A percentile compares a stretch with the other conserved stretches of the same genome.
These are phyloP conservation scores for Plasmodium sp. DNA, from an alignment of 169 alveolate species.

Conservation along the genomic window DNA sequence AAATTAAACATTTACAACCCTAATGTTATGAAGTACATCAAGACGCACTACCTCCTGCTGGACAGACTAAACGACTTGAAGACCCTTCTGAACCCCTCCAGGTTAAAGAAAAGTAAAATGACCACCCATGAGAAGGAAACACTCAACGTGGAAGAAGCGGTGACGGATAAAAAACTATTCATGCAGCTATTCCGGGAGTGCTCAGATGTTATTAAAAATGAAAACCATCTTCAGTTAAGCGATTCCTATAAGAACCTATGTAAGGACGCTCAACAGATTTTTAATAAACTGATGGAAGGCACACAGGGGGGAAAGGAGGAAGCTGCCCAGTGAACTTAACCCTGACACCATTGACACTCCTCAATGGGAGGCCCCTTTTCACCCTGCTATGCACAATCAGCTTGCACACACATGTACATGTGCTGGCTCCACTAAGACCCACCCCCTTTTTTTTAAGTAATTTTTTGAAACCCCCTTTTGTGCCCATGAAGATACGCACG, in stretches of 20 bases:
- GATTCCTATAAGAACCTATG: conserved; percentile 44
- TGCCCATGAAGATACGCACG: not conserved
- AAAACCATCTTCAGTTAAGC: conserved; percentile 16
- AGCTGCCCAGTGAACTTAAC: not conserved
- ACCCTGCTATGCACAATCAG: not conserved
- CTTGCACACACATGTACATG: not conserved
- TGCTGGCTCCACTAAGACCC: not conserved
- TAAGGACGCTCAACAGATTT: conserved; percentile 24
- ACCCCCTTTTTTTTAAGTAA: not conserved
- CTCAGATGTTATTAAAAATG: conserved; percentile 12
- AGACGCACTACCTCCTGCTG: conserved; percentile 12
- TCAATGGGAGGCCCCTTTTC: no score
- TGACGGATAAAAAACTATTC: conserved; percentile 25
- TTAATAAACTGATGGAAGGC: not conserved
- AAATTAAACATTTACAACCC: conserved; percentile 32
- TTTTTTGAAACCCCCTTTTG: not conserved
- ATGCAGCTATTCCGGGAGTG: conserved; percentile 11
- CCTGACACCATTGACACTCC: not conserved
- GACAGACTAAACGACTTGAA: conserved; percentile 30
- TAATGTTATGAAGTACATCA: conserved; percentile 8
- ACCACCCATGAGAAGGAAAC: not conserved
- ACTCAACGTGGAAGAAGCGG: not conserved
- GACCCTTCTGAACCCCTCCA: not conserved
- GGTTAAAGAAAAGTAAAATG: conserved; percentile 16
- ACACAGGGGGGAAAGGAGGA: not conserved